Evolutionary conservation across 768 basidiomycete genomes (phyloP).

Genomic region (Pleurotus citrinopileatus): DNA sequence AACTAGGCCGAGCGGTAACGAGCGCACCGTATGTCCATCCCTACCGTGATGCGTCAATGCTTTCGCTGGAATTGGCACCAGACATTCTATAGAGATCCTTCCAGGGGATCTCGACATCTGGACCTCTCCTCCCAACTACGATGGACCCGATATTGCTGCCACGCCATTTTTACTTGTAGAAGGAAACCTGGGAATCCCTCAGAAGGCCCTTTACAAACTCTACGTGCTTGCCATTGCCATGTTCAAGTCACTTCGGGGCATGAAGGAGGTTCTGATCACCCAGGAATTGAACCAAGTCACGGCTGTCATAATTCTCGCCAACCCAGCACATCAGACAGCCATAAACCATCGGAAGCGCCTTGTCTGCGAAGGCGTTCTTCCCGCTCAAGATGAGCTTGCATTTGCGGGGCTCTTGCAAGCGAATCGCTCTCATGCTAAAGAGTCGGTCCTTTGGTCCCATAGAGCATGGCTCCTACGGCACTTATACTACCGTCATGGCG

Average conservation of each 20-base stretch:
- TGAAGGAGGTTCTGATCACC: slow-evolving; percentile 13
- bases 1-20: background rate
- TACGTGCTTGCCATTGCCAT: slow-evolving; percentile 43
- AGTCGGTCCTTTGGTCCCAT: slow-evolving; percentile 69
- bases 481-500: slow-evolving; percentile 19
- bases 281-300: slow-evolving; percentile 31
- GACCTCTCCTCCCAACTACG: slow-evolving; percentile 23
- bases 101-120: slow-evolving; percentile 55
- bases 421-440: slow-evolving; percentile 55
- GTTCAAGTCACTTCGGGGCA: slow-evolving; percentile 27
- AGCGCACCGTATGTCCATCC: background rate
- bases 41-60: too few species aligned
- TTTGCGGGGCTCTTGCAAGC: slow-evolving; percentile 45
- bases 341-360: slow-evolving; percentile 59
- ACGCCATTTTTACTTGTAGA: slow-evolving; percentile 52
- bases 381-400: slow-evolving; percentile 43
- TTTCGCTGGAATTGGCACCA: too few species aligned
- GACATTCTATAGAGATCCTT: slow-evolving; percentile 56
- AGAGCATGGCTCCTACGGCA: slow-evolving; percentile 59
- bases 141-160: slow-evolving; percentile 20
- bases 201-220: slow-evolving; percentile 49
- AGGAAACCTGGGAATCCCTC: slow-evolving; percentile 62
- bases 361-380: slow-evolving; percentile 32
- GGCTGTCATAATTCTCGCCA: slow-evolving; percentile 55
- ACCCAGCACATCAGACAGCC: slow-evolving; percentile 70